Evolutionary conservation across 768 basidiomycete species (phyloP), one percentile per base, ranked within the genome.

Genomic region (Amanita thiersii): DNA sequence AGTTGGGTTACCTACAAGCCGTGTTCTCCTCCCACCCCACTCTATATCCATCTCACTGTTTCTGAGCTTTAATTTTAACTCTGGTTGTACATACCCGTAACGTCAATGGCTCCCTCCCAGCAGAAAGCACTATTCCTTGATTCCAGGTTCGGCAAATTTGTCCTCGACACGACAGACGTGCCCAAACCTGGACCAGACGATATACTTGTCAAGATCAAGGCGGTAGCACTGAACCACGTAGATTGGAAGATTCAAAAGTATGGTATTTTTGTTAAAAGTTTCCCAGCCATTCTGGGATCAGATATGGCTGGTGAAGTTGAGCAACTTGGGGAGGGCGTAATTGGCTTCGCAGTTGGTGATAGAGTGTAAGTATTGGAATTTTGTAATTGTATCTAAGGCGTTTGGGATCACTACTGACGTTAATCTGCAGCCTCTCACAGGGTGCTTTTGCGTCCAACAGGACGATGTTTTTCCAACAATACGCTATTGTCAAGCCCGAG

Each of bases 281-380:
- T 57, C 46, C 77, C 72, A 9, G 64, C 64, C 3, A 55, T 77
- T 1, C 44, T 71, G 0, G 77, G 77, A 1, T 57, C 53, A 6
- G 77, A 79, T 39, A 59, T 63, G 24, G 69, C 77, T 29, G 78
- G 78, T 3, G 63, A 67, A 1, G 68, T 79, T 4, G 68, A 65
- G 18, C 64, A 58, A 24, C 60, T 79, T 33, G 78, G 77, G 2
- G 67, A 69, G 42, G 71, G 67, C 1, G 76, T 80, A 5, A 62
- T 56, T 10, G 57, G 59, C 24, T 57, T 65, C 39, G 51, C 58
- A 14, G 48, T 51, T 11, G 67, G 66, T 14, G 62, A 65, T 45
- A 53, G 55, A 49, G 60, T 68, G 56, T 57, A 15, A 34, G 53
- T 39, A n/a, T 28, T 24, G 23, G 8, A 12, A 9, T 2, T 33